Base-by-base conservation (phyloP, 257 asterid genomes). In the Eucommia ulmoides region DNA sequence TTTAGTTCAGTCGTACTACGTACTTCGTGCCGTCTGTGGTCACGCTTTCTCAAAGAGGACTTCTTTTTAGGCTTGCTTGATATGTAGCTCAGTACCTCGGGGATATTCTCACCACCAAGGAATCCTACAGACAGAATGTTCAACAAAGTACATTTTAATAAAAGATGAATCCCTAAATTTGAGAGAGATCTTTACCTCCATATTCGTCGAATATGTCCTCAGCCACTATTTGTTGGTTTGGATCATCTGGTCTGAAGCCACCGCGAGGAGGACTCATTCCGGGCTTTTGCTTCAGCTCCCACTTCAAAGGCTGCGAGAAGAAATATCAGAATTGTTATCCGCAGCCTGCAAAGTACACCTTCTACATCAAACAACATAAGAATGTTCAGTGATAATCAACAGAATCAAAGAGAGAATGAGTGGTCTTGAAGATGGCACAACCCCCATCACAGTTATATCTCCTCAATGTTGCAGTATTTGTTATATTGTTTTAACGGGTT, bases 171-270 rank as follows among this genome's bases (percentile, higher is more conserved):
- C 18, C 26, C 41, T 0, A 21, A 0, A 22, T 5, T 11, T 16
- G 3, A 26, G 45, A 45, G 24, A 38, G 45, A 10, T 41, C 5
- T 24, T 50, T 45, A 89, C 98, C 98, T 89, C 98, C 98, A 56
- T 89, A 89, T 66, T 89, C 98, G 49, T 89, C 98, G 58, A 84
- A 89, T 54, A 89, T 82, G 74, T 89, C 96, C 65, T 82, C 98
- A 3, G 96, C 96, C 65, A 89, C 98, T 65, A 89, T 89, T 75
- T 89, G 98, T 68, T 89, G 98, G 72, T 85, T 89, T 50, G 98
- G 94, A 56, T 89, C 94, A 33, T 80, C 92, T 3, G 64, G 68
- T 23, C 68, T 35, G 65, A 82, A 89, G 56, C 98, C 98, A 61
- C 98, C 98, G 38, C 70, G 93, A 19, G 96, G 96, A 49, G 98